phyloP scores from a whole-genome alignment of 495 filamentous ascomycete genomes.

The Copromyces sp. region DNA sequence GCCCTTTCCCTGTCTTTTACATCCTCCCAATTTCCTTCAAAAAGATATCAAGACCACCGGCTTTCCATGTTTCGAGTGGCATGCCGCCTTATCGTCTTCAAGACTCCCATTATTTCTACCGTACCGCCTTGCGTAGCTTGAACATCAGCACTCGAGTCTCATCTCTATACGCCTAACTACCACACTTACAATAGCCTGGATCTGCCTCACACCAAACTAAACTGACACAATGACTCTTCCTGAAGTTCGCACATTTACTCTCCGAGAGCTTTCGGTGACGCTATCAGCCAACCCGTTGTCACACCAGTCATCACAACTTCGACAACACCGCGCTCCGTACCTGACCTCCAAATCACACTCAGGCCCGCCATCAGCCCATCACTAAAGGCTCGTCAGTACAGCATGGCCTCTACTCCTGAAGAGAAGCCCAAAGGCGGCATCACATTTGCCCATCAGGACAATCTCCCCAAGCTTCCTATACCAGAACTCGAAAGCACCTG shows the following conservation, averaged over 20 bases:
- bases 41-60: neutral
- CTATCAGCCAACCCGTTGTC: conserved; percentile 36
- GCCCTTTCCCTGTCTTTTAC: conserved; percentile 9
- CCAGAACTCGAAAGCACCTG: conserved; percentile 80
- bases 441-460: conserved; percentile 83
- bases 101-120: conserved; percentile 90
- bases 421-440: conserved; percentile 49
- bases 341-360: conserved; percentile 18
- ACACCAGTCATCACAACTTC: conserved; percentile 10
- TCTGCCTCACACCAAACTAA: conserved; percentile 13
- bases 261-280: conserved; percentile 62
- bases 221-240: conserved; percentile 34
- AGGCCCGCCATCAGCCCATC: conserved; percentile 19
- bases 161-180: conserved; percentile 51
- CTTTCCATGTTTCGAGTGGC: conserved; percentile 29
- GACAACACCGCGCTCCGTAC: conserved; percentile 18
- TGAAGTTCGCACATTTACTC: conserved; percentile 52
- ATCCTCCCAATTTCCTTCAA: neutral
- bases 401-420: conserved; percentile 26
- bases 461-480: conserved; percentile 84
- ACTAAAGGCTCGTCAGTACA: conserved; percentile 18
- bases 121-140: conserved; percentile 71
- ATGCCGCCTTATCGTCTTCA: conserved; percentile 79
- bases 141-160: conserved; percentile 69
- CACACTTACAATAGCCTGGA: conserved; percentile 18